Percentiles rank a stretch among this genome's conserved stretches.
These are phyloP conservation scores for Rhynchospora tenuis DNA, from an alignment of 176 grass and related monocot genomes.

Conservation along the genomic window DNA sequence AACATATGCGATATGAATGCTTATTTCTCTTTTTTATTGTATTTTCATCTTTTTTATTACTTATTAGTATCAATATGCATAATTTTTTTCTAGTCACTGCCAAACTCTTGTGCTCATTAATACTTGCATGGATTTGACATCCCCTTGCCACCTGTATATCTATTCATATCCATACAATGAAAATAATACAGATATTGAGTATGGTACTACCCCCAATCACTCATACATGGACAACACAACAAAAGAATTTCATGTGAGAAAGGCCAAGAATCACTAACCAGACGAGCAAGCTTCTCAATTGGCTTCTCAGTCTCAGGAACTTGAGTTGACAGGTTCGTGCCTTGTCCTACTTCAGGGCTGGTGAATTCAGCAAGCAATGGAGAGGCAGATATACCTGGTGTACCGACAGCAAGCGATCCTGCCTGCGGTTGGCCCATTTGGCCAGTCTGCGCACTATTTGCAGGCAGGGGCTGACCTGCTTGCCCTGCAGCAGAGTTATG, in stretches of 20 bases:
- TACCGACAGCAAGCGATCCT: slow-evolving; percentile 66
- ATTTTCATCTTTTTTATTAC: too few species aligned
- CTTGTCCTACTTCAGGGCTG: slow-evolving; percentile 62
- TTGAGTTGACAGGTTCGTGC: slow-evolving; percentile 46
- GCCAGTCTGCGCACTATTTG: slow-evolving; percentile 7
- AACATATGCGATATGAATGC: too few species aligned
- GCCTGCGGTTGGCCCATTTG: slow-evolving; percentile 33
- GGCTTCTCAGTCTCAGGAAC: slow-evolving; percentile 65
- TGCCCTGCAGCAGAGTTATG: slow-evolving; percentile 44
- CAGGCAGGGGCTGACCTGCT: slow-evolving; percentile 49
- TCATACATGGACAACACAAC: not conserved
- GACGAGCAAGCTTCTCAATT: slow-evolving; percentile 76
- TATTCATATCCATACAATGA: not conserved
- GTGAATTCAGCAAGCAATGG: slow-evolving; percentile 89
- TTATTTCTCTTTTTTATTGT: too few species aligned
- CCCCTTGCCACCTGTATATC: too few species aligned
- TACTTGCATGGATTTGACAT: too few species aligned
- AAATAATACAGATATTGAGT: too few species aligned
- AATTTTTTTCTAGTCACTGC: too few species aligned
- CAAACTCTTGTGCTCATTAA: too few species aligned
- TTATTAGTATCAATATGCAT: too few species aligned
- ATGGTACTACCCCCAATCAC: too few species aligned
- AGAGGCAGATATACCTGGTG: slow-evolving; percentile 88
- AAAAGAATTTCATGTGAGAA: slow-evolving; percentile 20
- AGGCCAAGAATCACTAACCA: slow-evolving; percentile 40